Evolutionary conservation across 345 rosid species (phyloP).

Genomic region (Turritis glabra): DNA sequence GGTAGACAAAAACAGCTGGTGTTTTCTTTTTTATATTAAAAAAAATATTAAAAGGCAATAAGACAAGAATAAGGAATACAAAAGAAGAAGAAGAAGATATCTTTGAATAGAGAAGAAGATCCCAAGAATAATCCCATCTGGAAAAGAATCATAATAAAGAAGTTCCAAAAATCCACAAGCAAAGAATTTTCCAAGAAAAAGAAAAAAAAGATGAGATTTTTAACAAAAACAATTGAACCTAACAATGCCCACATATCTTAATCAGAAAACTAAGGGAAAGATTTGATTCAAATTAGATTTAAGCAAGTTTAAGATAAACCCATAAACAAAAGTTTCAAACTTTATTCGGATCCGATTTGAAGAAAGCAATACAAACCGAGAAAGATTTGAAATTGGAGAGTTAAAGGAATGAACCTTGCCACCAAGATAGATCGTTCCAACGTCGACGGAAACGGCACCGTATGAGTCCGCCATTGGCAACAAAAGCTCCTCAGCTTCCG

Average conservation of each 20-base stretch:
- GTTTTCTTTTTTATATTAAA: not conserved
- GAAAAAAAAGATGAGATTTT: not conserved
- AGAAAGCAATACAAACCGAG: not conserved
- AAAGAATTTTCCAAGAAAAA: slow-evolving; percentile 27
- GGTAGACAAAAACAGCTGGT: slow-evolving; percentile 44
- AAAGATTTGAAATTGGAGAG: not conserved
- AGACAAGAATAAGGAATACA: slow-evolving; percentile 44
- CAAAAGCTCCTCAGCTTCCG: slow-evolving; percentile 41
- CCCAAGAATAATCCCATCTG: slow-evolving; percentile 39
- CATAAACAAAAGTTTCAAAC: not conserved
- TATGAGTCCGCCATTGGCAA: slow-evolving; percentile 66
- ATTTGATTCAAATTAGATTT: slow-evolving; percentile 5
- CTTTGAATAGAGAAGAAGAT: slow-evolving; percentile 32
- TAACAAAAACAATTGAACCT: slow-evolving; percentile 5
- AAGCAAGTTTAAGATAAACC: slow-evolving; percentile 12
- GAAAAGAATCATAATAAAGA: slow-evolving; percentile 17
- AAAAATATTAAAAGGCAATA: slow-evolving; percentile 31
- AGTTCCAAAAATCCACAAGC: slow-evolving; percentile 38
- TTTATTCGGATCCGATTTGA: slow-evolving; percentile 12
- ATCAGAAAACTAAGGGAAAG: not conserved
- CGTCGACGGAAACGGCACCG: slow-evolving; percentile 61
- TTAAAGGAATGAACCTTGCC: slow-evolving; percentile 59
- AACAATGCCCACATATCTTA: slow-evolving; percentile 13
- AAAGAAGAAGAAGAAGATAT: slow-evolving; percentile 32
- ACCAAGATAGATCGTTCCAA: slow-evolving; percentile 82